These are phyloP conservation scores for Actinidia chinensis DNA, from an alignment of 179 eudicot genomes.

Conservation along the genomic window DNA sequence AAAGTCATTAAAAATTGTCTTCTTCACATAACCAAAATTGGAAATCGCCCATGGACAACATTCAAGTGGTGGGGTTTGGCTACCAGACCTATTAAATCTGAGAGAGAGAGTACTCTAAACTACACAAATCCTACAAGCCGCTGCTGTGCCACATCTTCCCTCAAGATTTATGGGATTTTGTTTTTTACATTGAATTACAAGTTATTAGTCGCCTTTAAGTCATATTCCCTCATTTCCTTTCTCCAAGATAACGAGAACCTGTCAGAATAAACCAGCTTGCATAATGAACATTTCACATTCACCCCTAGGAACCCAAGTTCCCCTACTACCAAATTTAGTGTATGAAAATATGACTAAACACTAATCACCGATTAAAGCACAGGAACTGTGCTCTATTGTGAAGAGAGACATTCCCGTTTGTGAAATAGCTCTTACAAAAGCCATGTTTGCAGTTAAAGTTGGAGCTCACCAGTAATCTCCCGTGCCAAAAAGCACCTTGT, in stretches of 20 bases:
- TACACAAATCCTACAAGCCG: no score
- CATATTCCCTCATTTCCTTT: not conserved
- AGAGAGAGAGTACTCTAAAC: not conserved
- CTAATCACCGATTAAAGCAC: constrained; percentile 81
- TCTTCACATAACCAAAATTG: no score
- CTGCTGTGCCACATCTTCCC: not conserved
- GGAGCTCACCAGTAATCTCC: constrained; percentile 82
- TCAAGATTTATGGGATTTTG: not conserved
- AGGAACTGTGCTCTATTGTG: constrained; percentile 71
- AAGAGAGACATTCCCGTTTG: constrained; percentile 85
- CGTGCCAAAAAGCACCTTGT: constrained; percentile 85
- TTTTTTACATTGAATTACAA: not conserved
- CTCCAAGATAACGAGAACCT: not conserved
- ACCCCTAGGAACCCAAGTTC: not conserved
- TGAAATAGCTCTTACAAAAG: constrained; percentile 81
- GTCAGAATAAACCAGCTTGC: not conserved
- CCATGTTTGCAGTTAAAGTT: constrained; percentile 89
- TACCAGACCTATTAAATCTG: not conserved
- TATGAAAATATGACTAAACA: not conserved
- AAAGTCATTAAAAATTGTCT: no score
- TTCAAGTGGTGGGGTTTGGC: not conserved
- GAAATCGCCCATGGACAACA: not conserved
- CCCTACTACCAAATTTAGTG: not conserved
- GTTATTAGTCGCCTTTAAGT: not conserved
- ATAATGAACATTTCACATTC: not conserved